Base-by-base conservation (phyloP, 352 stramenopile genomes). In the Globisporangium nodosum region DNA sequence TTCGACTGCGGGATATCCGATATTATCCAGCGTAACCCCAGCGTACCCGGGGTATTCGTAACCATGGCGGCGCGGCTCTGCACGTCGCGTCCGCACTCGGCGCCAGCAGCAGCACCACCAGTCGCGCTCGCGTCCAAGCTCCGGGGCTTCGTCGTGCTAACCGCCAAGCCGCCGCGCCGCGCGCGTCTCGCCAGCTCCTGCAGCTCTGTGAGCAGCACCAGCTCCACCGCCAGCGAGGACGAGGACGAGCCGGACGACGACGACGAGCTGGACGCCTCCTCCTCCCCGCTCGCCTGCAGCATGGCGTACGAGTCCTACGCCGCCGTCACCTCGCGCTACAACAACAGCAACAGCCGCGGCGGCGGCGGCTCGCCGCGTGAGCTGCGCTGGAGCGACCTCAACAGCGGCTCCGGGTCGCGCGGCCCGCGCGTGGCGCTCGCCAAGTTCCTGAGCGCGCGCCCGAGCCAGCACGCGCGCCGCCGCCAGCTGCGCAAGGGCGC, bases 301-400 rank as follows among this genome's bases (percentile, higher is more conserved):
- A 57, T 89, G 50, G 73, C 71, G 18, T 92, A 90, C 71, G 80
- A 87, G 64, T 88, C 77, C 20, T 92, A 90, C 66, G 82, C 78
- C 5, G 80, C 82, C 33, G 80, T 90, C 27, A 62, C 78, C 20
- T 76, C 78, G 48, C 80, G 80, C 61, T 65, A 65, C 52, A 65
- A 65, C 53, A 58, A 52, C 33, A 51, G 9, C 49, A 52, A 5
- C 52, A 58, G 27, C n/a, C 15, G 24, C 59, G 3, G 27, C 18
- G 33, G 51, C 24, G 69, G 60, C 49, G 64, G 59, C 30, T 65
- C 70, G 9, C 63, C 74, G 1, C 60, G 70, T 35, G 68, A 71
- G 24, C 69, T 91, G 21, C 79, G 77, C 53, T 92, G 82, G 82
- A 83, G 78, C 63, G 78, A 92, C 66, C 66, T 92, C 27, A 74